phyloP scores from a whole-genome alignment of 108 stramenopile species.

The Skeletonema grethae region DNA sequence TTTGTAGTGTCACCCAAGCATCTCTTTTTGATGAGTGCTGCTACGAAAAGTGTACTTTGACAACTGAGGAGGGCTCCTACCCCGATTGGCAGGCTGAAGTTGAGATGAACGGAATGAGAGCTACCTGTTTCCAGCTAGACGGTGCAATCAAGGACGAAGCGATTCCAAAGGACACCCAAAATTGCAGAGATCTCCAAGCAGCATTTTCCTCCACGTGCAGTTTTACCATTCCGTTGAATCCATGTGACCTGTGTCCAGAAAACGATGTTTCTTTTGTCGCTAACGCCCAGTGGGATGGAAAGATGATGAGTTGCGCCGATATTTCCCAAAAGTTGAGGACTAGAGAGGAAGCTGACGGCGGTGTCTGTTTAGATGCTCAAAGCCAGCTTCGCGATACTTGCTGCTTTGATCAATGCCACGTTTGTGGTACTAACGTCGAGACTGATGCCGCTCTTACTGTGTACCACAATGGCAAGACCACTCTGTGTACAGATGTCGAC shows the following conservation, averaged over 20 bases:
- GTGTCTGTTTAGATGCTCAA: slow-evolving; percentile 34
- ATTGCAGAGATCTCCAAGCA: slow-evolving; percentile 38
- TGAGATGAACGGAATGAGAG: slow-evolving; percentile 45
- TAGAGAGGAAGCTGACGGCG: slow-evolving; percentile 46
- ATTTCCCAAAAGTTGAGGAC: slow-evolving; percentile 17
- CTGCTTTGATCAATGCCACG: slow-evolving; percentile 47
- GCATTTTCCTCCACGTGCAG: slow-evolving; percentile 45
- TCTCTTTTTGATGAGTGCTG: slow-evolving; percentile 46
- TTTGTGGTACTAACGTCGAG: slow-evolving; percentile 34
- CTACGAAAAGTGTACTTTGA: slow-evolving; percentile 41
- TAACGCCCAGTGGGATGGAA: slow-evolving; percentile 25
- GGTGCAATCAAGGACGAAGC: slow-evolving; percentile 41
- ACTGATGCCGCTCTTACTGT: slow-evolving; percentile 36
- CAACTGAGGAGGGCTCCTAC: slow-evolving; percentile 28
- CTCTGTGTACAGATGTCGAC: slow-evolving; percentile 33
- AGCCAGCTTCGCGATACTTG: slow-evolving; percentile 24
- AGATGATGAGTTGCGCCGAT: slow-evolving; percentile 40
- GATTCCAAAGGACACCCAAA: slow-evolving; percentile 33
- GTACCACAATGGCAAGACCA: slow-evolving; percentile 49
- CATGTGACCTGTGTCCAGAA: slow-evolving; percentile 46
- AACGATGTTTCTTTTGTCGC: slow-evolving; percentile 35
- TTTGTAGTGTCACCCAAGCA: slow-evolving; percentile 36
- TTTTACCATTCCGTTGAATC: slow-evolving; percentile 36
- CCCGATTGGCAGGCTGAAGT: slow-evolving; percentile 51
- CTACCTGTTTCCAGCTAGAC: slow-evolving; percentile 46